Evolutionary conservation across 208 protist species (phyloP).

Genomic region (Balamuthia mandrillaris): DNA sequence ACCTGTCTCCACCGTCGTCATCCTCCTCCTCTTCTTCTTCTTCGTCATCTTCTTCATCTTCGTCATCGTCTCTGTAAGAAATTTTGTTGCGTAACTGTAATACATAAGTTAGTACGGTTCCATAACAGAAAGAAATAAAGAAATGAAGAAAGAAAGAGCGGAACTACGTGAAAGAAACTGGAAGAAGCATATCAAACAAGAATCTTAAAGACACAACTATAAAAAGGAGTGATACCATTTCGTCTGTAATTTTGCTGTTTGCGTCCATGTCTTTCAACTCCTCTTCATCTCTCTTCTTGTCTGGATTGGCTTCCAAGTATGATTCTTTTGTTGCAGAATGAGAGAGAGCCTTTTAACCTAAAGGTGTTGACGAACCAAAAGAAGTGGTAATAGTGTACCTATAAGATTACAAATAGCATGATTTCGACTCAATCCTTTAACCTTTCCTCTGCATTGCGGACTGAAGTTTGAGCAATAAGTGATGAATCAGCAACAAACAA

Average conservation of each 20-base stretch:
- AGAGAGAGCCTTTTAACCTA: slow-evolving; percentile 30
- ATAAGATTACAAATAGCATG: background rate
- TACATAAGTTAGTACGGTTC: background rate
- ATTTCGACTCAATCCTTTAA: background rate
- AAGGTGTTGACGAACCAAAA: background rate
- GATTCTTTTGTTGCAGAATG: slow-evolving; percentile 43
- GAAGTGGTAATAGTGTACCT: background rate
- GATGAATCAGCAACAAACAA: background rate
- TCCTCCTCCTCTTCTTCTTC: slow-evolving; percentile 13
- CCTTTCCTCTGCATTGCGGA: background rate
- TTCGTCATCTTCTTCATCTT: slow-evolving; percentile 27
- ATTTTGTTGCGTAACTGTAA: background rate
- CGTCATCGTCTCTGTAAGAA: slow-evolving; percentile 10
- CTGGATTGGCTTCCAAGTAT: slow-evolving; percentile 36
- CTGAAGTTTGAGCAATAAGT: background rate
- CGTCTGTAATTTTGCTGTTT: slow-evolving; percentile 49
- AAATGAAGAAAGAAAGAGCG: too few species aligned
- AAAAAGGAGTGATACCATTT: slow-evolving; percentile 37
- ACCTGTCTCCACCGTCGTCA: background rate
- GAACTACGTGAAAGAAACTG: too few species aligned
- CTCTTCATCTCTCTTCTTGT: slow-evolving; percentile 33
- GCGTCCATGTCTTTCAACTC: slow-evolving; percentile 50
- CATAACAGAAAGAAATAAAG: too few species aligned
- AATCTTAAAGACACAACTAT: too few species aligned
- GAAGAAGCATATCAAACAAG: too few species aligned